Evolutionary conservation across 768 basidiomycete species (phyloP).

Genomic region (Naganishia vishniacii): DNA sequence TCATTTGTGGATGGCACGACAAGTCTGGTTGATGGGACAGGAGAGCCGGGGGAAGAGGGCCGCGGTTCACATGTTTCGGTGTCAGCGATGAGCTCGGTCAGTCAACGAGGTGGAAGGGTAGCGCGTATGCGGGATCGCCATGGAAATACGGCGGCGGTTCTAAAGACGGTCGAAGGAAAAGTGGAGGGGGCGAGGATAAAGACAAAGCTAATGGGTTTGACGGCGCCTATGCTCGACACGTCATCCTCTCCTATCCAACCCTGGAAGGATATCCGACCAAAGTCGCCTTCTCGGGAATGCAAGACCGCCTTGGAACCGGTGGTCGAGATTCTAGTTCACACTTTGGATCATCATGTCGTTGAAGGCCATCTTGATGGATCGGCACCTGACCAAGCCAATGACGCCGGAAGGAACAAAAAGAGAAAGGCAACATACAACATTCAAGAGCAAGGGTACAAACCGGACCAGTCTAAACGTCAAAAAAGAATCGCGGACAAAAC

Average conservation of each 20-base stretch:
- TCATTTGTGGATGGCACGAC: not conserved
- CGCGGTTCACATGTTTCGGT: not conserved
- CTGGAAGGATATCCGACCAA: conserved; percentile 5
- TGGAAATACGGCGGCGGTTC: not conserved
- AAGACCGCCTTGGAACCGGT: not conserved
- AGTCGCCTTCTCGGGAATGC: not conserved
- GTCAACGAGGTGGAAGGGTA: conserved; percentile 13
- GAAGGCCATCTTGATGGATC: not conserved
- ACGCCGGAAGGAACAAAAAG: not conserved
- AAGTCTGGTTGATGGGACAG: not conserved
- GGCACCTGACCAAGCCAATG: not conserved
- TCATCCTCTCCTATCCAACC: conserved; percentile 12
- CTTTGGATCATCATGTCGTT: not conserved
- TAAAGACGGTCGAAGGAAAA: not conserved
- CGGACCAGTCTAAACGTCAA: too few relatives aligned
- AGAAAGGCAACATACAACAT: too few relatives aligned
- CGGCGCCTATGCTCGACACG: not conserved
- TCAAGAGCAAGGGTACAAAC: too few relatives aligned
- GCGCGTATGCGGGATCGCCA: conserved; percentile 15
- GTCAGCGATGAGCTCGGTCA: conserved; percentile 7
- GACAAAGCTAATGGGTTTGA: not conserved
- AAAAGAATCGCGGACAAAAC: too few relatives aligned
- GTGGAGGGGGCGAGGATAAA: not conserved
- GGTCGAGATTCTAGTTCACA: not conserved
- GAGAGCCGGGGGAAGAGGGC: not conserved